Conservation (phyloP, 2,329 filamentous ascomycete genomes). For the Eurotiales sp. region DNA sequence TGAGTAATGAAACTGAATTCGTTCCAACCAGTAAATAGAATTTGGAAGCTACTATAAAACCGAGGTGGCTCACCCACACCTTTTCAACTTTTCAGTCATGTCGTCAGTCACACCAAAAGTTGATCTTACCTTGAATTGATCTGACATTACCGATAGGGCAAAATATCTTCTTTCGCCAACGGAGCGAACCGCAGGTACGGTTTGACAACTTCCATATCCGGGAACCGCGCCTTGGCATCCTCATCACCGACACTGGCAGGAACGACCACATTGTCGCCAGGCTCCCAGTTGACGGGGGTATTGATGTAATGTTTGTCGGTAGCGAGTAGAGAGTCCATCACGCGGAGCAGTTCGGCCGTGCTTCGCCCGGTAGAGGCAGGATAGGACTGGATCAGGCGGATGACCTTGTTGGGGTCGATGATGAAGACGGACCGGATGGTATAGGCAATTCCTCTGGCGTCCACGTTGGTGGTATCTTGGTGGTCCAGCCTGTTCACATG, state of each 20-base stretch:
- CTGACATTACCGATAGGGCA: too few species aligned
- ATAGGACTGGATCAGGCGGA: conserved; percentile 87
- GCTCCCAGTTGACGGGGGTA: conserved; percentile 85
- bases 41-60: too few species aligned
- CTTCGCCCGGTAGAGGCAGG: conserved; percentile 85
- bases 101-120: too few species aligned
- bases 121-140: too few species aligned
- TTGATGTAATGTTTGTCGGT: conserved; percentile 84
- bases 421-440: conserved; percentile 93
- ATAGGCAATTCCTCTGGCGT: conserved; percentile 76
- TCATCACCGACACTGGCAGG: conserved; percentile 76
- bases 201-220: conserved; percentile 62
- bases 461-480: conserved; percentile 76
- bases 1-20: too few species aligned
- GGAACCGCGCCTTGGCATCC: conserved; percentile 84
- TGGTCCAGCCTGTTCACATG: conserved; percentile 61
- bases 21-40: too few species aligned
- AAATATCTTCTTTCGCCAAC: neutral
- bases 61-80: too few species aligned
- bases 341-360: conserved; percentile 71
- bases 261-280: conserved; percentile 87
- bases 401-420: conserved; percentile 90
- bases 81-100: too few species aligned
- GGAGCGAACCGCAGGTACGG: conserved; percentile 38
- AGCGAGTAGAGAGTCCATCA: conserved; percentile 73